A percentile compares a stretch with the other conserved stretches of the same genome.
Conservation (phyloP, 305 asterid species). For the Fraxinus platypoda region DNA sequence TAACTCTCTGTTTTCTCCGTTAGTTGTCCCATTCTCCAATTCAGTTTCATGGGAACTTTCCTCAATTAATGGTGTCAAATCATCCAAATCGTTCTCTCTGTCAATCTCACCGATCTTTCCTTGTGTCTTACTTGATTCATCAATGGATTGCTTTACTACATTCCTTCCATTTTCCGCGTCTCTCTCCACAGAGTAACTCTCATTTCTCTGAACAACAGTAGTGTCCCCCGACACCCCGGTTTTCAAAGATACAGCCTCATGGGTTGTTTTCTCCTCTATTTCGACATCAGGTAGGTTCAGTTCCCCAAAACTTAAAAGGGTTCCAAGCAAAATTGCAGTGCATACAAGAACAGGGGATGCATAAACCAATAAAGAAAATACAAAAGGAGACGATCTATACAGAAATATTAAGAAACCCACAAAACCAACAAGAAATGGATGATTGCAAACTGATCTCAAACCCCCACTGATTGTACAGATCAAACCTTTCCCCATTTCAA, state of each 20-base stretch:
- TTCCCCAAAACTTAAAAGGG: constrained; percentile 75
- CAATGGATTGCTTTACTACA: constrained; percentile 26
- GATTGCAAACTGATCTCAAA: constrained; percentile 56
- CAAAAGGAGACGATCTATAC: constrained; percentile 67
- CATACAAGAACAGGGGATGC: constrained; percentile 80
- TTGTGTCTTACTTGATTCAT: constrained; percentile 6
- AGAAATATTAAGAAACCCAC: constrained; percentile 62
- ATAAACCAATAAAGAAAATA: constrained; percentile 74
- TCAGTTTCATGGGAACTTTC: constrained; percentile 36
- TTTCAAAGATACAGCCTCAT: constrained; percentile 39
- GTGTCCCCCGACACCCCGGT: constrained; percentile 41
- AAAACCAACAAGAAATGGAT: constrained; percentile 69
- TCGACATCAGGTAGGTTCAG: constrained; percentile 67
- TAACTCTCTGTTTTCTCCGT: constrained; percentile 29
- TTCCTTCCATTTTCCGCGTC: constrained; percentile 34
- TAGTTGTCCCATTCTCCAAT: constrained; percentile 31
- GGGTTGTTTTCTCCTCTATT: constrained; percentile 44
- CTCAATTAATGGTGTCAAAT: constrained; percentile 22
- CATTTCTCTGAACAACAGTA: constrained; percentile 48
- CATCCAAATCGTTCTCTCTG: constrained; percentile 33
- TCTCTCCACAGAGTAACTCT: constrained; percentile 47
- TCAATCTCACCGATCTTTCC: constrained; percentile 28
- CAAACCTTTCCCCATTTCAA: constrained; percentile 50
- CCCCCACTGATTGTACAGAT: constrained; percentile 47
- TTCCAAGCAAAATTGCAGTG: constrained; percentile 83